Evolutionary conservation across 2,329 filamentous ascomycete species (phyloP).

Genomic region (Paramyrothecium sp.): DNA sequence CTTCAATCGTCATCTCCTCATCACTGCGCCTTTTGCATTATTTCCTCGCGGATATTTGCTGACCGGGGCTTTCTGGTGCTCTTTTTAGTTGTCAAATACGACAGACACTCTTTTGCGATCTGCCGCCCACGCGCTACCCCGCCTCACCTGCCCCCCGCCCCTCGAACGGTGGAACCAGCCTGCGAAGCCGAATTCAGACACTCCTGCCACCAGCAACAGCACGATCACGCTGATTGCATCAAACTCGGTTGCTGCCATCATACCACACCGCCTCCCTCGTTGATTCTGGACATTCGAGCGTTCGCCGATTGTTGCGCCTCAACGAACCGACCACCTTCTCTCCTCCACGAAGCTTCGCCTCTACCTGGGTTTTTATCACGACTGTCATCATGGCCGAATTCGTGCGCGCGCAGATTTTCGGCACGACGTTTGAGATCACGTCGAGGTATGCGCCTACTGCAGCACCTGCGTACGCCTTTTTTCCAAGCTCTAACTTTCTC

Average conservation of each 20-base stretch:
- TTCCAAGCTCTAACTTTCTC: too few species aligned
- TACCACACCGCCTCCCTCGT: too few species aligned
- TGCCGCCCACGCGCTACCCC: neutral
- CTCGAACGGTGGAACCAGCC: neutral
- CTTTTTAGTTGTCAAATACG: too few species aligned
- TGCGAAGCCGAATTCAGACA: neutral
- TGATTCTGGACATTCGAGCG: too few species aligned
- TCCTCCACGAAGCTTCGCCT: neutral
- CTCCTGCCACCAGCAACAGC: neutral
- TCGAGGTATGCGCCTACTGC: constrained; percentile 65
- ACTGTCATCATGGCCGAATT: constrained; percentile 88
- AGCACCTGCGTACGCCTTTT: neutral
- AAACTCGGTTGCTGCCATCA: too few species aligned
- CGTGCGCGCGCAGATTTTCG: constrained; percentile 98
- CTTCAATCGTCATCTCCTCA: too few species aligned
- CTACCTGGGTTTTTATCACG: neutral
- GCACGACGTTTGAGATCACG: constrained; percentile 99
- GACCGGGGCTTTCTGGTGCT: too few species aligned
- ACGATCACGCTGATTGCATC: neutral
- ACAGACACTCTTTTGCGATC: neutral
- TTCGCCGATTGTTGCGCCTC: too few species aligned
- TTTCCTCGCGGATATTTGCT: too few species aligned
- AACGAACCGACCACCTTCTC: too few species aligned
- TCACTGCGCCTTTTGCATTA: too few species aligned
- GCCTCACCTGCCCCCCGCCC: neutral